Percentiles rank a stretch among this genome's conserved stretches.
phyloP scores from a whole-genome alignment of 257 asterid genomes.

The Gentiana straminea region DNA sequence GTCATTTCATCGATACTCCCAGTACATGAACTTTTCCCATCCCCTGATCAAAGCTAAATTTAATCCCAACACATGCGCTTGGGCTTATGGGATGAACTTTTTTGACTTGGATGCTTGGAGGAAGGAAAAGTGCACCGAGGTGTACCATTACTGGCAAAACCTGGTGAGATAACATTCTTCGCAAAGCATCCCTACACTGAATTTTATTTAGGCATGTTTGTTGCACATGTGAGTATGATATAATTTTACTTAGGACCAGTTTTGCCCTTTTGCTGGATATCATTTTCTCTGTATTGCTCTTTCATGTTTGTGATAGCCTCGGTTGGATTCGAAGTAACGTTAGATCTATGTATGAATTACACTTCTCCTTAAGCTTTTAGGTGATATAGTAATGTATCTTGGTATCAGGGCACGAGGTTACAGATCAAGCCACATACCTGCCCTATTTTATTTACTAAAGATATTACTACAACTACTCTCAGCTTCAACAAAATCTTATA shows the following conservation, averaged over 20 bases:
- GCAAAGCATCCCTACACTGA: no score
- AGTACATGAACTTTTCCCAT: constrained; percentile 33
- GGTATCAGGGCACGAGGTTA: no score
- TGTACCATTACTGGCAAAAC: constrained; percentile 41
- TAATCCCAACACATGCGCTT: constrained; percentile 32
- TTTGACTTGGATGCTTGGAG: constrained; percentile 40
- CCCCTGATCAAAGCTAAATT: constrained; percentile 28
- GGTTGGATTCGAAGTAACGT: no score
- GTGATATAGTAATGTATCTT: no score
- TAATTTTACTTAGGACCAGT: not conserved
- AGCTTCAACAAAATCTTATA: no score
- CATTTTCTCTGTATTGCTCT: not conserved
- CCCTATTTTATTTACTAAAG: no score
- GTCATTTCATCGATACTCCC: constrained; percentile 30
- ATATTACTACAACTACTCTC: no score
- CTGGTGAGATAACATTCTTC: constrained; percentile 22
- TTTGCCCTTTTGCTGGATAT: not conserved
- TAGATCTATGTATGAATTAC: no score
- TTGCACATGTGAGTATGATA: not conserved
- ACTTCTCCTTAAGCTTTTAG: no score
- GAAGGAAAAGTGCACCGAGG: constrained; percentile 37
- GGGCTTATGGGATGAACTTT: constrained; percentile 42
- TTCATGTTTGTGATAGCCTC: not conserved
- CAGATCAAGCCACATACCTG: no score
- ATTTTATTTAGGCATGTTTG: not conserved